Conservation (phyloP, 2,329 filamentous ascomycete genomes). For the Aureobasidium melanogenum region DNA sequence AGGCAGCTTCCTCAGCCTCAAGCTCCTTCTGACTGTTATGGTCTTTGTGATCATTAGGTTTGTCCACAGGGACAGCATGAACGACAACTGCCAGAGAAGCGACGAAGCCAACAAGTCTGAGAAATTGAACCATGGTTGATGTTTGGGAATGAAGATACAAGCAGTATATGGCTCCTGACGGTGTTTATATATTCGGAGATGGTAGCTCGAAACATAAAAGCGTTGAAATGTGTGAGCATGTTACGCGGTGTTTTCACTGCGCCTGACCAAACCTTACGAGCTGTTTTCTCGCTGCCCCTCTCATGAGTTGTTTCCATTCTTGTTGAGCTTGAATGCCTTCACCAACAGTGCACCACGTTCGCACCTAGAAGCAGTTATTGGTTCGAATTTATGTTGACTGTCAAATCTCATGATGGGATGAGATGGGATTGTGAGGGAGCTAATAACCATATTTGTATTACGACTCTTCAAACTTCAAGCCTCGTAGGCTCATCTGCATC, state of each 20-base stretch:
- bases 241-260: neutral
- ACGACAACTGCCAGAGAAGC: neutral
- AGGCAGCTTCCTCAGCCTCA: neutral
- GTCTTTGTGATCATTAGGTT: neutral
- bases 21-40: neutral
- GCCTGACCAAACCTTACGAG: neutral
- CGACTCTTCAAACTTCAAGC: constrained; percentile 13
- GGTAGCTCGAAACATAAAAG: neutral
- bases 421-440: neutral
- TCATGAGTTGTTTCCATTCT: neutral
- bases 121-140: neutral
- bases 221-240: neutral
- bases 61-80: neutral
- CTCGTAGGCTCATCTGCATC: constrained; percentile 19
- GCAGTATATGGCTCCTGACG: neutral
- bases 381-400: neutral
- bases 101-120: neutral
- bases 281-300: neutral
- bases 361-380: neutral
- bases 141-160: neutral
- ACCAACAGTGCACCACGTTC: neutral
- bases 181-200: neutral
- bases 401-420: neutral
- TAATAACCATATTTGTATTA: too few relatives aligned
- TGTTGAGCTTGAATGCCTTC: neutral